These are phyloP conservation scores for Brassica hybrid DNA, from an alignment of 441 rosid genomes.

Conservation along the genomic window DNA sequence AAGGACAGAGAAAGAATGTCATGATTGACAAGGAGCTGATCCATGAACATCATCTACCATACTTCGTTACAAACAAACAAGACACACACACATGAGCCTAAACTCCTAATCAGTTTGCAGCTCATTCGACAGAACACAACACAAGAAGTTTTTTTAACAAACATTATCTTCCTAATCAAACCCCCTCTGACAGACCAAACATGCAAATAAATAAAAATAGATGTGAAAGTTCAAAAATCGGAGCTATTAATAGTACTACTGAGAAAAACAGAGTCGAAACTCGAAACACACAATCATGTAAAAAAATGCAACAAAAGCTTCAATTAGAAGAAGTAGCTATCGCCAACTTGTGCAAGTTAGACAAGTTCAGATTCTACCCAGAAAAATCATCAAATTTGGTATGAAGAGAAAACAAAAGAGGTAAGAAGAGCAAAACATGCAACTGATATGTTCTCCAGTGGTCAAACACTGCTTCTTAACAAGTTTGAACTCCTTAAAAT, in stretches of 20 bases:
- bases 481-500: no score
- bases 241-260: no score
- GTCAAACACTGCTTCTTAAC: no score
- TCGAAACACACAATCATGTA: no score
- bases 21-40: not conserved
- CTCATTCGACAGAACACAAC: constrained; percentile 48
- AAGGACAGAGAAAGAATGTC: not conserved
- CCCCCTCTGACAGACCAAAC: no score
- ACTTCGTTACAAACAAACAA: not conserved
- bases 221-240: no score
- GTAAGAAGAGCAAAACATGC: not conserved
- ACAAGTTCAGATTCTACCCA: not conserved
- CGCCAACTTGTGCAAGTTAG: no score
- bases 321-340: not conserved
- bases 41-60: not conserved
- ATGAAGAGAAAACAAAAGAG: not conserved
- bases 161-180: constrained; percentile 13
- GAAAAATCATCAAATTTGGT: no score
- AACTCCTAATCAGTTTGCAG: not conserved
- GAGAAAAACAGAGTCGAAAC: not conserved
- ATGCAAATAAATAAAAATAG: no score
- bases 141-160: no score
- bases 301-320: no score
- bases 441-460: no score
- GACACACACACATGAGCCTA: not conserved